Percentiles rank a stretch among this genome's conserved stretches.
Evolutionary conservation across 164 flowering plant species (phyloP).

Genomic region (Liquidambar formosana): DNA sequence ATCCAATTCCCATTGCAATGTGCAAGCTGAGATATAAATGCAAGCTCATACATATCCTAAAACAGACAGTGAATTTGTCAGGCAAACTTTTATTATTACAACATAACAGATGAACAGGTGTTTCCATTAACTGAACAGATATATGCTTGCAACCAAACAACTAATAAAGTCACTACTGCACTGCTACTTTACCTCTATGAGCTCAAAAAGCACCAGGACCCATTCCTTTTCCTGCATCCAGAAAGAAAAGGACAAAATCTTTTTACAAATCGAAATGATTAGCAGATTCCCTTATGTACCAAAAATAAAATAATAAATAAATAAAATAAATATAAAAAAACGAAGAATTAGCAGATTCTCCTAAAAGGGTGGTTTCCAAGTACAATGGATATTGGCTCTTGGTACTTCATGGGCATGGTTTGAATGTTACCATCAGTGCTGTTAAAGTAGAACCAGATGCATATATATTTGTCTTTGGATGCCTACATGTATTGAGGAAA

Average conservation of each 20-base stretch:
- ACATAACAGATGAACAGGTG: too few relatives aligned
- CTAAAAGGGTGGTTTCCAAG: neutral
- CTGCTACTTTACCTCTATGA: neutral
- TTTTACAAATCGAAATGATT: neutral
- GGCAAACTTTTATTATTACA: too few relatives aligned
- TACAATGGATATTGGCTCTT: neutral
- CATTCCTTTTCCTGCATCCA: constrained; percentile 1
- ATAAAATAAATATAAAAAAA: neutral
- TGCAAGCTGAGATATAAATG: too few relatives aligned
- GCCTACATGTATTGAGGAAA: neutral
- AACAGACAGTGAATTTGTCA: too few relatives aligned
- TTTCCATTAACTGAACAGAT: neutral
- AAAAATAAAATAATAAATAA: neutral
- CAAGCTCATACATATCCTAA: too few relatives aligned
- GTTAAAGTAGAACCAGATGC: neutral
- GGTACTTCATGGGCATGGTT: neutral
- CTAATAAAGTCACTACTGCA: neutral
- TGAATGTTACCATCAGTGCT: neutral
- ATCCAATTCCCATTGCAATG: too few relatives aligned
- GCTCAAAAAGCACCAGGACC: neutral
- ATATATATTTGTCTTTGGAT: neutral
- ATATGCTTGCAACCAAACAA: neutral
- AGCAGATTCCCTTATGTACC: neutral
- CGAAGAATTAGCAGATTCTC: neutral
- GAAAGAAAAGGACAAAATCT: neutral